Conservation (phyloP, 495 filamentous ascomycete genomes). For the Tuber microsphaerosporum region DNA sequence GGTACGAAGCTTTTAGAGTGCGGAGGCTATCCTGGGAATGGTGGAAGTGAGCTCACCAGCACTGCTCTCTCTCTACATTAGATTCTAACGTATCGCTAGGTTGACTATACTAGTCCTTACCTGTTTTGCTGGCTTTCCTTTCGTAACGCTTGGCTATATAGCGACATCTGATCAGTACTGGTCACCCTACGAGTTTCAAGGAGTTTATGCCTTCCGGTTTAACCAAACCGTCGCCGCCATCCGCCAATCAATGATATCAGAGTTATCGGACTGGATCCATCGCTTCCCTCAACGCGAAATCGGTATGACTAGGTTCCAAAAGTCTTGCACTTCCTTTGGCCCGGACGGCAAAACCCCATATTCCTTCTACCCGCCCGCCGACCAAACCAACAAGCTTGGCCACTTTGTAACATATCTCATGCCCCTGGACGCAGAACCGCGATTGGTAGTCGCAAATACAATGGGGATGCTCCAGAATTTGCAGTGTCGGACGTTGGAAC, state of each 20-base stretch:
- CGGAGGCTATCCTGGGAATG: conserved; percentile 28
- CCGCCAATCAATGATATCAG: conserved; percentile 12
- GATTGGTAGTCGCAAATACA: conserved; percentile 26
- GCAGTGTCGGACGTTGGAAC: conserved; percentile 12
- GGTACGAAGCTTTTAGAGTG: conserved; percentile 30
- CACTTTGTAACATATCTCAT: conserved; percentile 29
- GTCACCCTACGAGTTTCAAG: conserved; percentile 18
- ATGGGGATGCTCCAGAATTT: conserved; percentile 28
- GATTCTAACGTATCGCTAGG: conserved; percentile 10
- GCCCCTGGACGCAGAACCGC: conserved; percentile 22
- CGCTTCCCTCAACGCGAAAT: conserved; percentile 29
- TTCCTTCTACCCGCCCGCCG: conserved; percentile 30
- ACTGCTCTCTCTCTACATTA: neutral
- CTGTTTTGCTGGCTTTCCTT: conserved; percentile 27
- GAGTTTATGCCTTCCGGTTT: conserved; percentile 19
- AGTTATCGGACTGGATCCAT: conserved; percentile 23
- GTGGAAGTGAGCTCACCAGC: conserved; percentile 22
- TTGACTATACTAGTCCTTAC: conserved; percentile 25
- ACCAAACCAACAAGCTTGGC: conserved; percentile 16
- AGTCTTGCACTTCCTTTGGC: conserved; percentile 13
- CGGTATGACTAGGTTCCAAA: conserved; percentile 19
- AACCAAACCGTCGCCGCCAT: conserved; percentile 15
- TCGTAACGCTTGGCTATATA: conserved; percentile 28
- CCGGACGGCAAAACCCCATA: conserved; percentile 18
- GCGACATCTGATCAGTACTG: conserved; percentile 31